Percentiles rank a stretch among this genome's conserved stretches.
Evolutionary conservation across 345 rosid species (phyloP).

Genomic region (Eucalyptus tenuipes): DNA sequence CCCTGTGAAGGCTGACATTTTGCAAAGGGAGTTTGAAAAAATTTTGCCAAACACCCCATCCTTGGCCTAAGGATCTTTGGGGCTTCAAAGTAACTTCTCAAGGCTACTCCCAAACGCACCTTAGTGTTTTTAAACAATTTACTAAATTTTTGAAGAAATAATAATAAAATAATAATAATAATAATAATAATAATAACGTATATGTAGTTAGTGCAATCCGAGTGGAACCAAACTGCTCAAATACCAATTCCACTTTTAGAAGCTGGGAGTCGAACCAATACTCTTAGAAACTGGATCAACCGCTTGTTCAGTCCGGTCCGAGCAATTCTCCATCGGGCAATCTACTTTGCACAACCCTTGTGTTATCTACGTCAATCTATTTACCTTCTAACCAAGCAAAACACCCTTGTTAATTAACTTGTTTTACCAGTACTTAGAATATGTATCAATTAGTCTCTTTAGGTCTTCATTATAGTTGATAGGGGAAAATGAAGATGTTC

Average conservation of each 20-base stretch:
- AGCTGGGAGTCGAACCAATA: accelerated
- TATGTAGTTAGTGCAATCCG: accelerated
- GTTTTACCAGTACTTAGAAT: accelerated
- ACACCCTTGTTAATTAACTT: not conserved
- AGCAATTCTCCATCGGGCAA: accelerated
- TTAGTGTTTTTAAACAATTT: no score
- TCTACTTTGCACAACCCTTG: accelerated
- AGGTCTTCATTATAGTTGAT: not conserved
- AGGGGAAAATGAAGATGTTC: not conserved
- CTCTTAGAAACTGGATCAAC: accelerated
- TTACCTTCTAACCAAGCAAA: not conserved
- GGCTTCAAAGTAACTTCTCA: no score
- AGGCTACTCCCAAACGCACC: no score
- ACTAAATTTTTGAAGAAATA: no score
- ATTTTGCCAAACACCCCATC: no score
- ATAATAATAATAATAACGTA: no score
- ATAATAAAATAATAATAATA: accelerated
- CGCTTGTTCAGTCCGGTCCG: accelerated
- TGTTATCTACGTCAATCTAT: not conserved
- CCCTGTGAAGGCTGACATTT: no score
- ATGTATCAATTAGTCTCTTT: not conserved
- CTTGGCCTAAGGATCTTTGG: no score
- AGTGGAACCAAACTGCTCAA: accelerated
- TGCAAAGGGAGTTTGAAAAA: no score
- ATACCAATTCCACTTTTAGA: accelerated